A percentile compares a stretch with the other conserved stretches of the same genome.
Conservation (phyloP, 306 rosid genomes). For the Oxytropis ochrocephala region DNA sequence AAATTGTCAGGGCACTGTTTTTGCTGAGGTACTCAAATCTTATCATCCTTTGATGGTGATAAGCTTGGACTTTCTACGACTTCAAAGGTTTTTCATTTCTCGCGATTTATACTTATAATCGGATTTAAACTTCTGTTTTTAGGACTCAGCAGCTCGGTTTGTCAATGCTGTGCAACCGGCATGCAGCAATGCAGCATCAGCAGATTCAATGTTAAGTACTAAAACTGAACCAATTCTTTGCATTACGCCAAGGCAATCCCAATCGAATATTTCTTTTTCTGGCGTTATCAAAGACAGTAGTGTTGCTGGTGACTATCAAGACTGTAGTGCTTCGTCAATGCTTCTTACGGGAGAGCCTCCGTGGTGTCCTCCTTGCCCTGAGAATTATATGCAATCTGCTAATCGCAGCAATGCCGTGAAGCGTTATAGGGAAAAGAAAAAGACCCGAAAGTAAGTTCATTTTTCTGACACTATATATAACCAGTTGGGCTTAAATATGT, state of each 20-base stretch:
- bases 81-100: neutral
- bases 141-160: slow-evolving; percentile 53
- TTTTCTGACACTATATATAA: no score
- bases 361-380: slow-evolving; percentile 75
- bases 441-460: slow-evolving; percentile 68
- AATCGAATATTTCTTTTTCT: slow-evolving; percentile 71
- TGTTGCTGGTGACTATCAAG: slow-evolving; percentile 70
- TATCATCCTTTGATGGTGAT: slow-evolving; percentile 4
- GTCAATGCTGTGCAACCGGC: slow-evolving; percentile 50
- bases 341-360: slow-evolving; percentile 89
- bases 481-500: no score
- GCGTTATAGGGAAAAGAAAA: slow-evolving; percentile 98
- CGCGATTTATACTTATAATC: slow-evolving; percentile 4
- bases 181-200: slow-evolving; percentile 74
- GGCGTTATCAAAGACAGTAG: slow-evolving; percentile 57
- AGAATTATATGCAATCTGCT: slow-evolving; percentile 58
- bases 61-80: neutral
- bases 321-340: slow-evolving; percentile 82
- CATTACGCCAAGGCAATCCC: slow-evolving; percentile 46
- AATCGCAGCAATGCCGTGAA: slow-evolving; percentile 82
- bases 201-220: slow-evolving; percentile 66
- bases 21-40: slow-evolving; percentile 66
- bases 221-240: slow-evolving; percentile 77
- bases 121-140: slow-evolving; percentile 15
- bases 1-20: slow-evolving; percentile 50